These are phyloP conservation scores for Atkinsonella hypoxylon DNA, from an alignment of 2,329 filamentous ascomycete species.

Conservation along the genomic window DNA sequence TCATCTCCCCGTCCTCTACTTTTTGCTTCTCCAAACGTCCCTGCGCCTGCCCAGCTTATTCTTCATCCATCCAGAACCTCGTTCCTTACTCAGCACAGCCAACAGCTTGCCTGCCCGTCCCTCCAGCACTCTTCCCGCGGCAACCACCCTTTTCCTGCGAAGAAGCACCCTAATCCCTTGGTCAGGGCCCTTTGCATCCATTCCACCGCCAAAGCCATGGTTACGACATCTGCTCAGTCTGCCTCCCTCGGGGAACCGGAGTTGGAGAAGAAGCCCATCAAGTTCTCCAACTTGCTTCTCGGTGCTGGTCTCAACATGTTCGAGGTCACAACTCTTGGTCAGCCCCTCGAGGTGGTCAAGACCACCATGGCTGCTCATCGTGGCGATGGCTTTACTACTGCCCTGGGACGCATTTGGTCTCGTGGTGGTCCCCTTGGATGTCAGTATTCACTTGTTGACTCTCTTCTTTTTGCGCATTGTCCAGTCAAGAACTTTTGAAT, in stretches of 20 bases:
- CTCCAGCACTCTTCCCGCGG: conserved; percentile 12
- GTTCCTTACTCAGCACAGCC: conserved; percentile 5
- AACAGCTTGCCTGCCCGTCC: neutral
- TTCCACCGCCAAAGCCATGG: conserved; percentile 47
- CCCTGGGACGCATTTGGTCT: conserved; percentile 80
- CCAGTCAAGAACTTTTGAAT: neutral
- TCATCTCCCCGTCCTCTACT: neutral
- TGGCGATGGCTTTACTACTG: conserved; percentile 69
- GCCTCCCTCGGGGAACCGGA: conserved; percentile 34
- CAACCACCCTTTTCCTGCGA: conserved; percentile 39
- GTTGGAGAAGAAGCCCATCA: conserved; percentile 98
- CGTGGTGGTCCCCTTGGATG: conserved; percentile 90
- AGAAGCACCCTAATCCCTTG: conserved; percentile 91
- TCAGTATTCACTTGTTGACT: conserved; percentile 38
- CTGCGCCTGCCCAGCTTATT: neutral
- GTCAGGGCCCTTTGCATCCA: conserved; percentile 70
- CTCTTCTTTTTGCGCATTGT: neutral
- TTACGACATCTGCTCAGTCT: conserved; percentile 43
- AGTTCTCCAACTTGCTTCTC: conserved; percentile 97
- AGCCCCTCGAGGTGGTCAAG: conserved; percentile 97
- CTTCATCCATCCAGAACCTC: neutral
- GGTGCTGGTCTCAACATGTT: conserved; percentile 93
- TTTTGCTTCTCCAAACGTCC: neutral
- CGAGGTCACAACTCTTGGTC: conserved; percentile 56
- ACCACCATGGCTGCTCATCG: conserved; percentile 99